Percentiles rank a stretch among this genome's conserved stretches.
Conservation (phyloP, 495 filamentous ascomycete species). For the Penicillium steckii region DNA sequence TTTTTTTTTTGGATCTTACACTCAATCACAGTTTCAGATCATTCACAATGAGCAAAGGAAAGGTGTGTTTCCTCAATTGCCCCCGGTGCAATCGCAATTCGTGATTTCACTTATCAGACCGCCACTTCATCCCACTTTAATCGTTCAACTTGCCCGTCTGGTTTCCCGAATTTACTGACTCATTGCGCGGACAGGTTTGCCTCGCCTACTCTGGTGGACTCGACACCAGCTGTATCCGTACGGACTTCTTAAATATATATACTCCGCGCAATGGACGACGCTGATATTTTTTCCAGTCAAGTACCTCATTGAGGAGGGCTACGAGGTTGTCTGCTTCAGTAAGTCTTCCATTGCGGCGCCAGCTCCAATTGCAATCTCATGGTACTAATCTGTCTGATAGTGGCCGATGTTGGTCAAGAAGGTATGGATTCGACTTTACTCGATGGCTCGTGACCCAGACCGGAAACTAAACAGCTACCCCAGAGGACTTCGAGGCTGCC, state of each 20-base stretch:
- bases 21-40: conserved; percentile 5
- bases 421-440: conserved; percentile 23
- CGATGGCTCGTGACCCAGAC: background rate
- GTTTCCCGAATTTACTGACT: conserved; percentile 11
- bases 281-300: conserved; percentile 37
- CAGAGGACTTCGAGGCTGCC: conserved; percentile 65
- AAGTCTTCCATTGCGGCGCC: conserved; percentile 17
- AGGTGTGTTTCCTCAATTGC: conserved; percentile 20
- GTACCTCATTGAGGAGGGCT: conserved; percentile 68
- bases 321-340: conserved; percentile 67
- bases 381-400: conserved; percentile 33
- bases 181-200: conserved; percentile 31
- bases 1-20: conserved; percentile 3
- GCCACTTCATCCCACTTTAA: conserved; percentile 16
- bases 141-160: conserved; percentile 4
- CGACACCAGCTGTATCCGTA: conserved; percentile 64
- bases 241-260: conserved; percentile 10
- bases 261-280: conserved; percentile 7
- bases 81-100: background rate
- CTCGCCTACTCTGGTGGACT: conserved; percentile 53
- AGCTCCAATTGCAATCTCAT: conserved; percentile 12
- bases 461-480: conserved; percentile 9
- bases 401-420: conserved; percentile 66
- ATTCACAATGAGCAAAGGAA: conserved; percentile 30
- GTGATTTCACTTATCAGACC: conserved; percentile 14